Evolutionary conservation across 2,329 filamentous ascomycete genomes (phyloP), one percentile per base, ranked within the genome.

Genomic region (Pyrenochaeta sp.): DNA sequence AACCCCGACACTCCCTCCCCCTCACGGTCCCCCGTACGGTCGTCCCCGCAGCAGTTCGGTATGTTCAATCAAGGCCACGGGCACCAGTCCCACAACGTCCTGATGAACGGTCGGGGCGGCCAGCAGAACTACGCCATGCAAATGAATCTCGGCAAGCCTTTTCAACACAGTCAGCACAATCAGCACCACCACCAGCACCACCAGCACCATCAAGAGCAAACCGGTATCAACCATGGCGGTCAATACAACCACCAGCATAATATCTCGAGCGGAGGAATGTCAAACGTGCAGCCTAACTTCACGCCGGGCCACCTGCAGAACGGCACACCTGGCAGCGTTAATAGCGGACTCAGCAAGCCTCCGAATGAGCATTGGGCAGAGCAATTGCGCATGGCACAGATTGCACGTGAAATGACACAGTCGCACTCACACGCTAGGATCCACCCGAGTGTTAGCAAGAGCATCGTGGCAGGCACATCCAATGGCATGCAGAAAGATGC

Each of bases 291-390:
- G 52, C 85, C 86, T 40, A 86, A 89, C 71, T 88, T 88, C 64
- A 84, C 84, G 37, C 81, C 83, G 30, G 81, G 80, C 54, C 85
- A 87, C 67, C 74, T 88, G 46, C 85, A 87, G 56, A 89, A 88
- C 71, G 85, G 86, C 40, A 85, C 84, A 8, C 82, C 85, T 6
- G 78, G 78, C 45, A 82, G 81, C 57, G 79, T 82, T n/a, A 84
- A 87, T 63, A 85, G 83, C 59, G 83, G 82, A 32, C 74, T 85
- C 27, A 83, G 81, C 62, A 86, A 88, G 60, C 82, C 84, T n/a
- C 82, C 84, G 65, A 87, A 83, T 64, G 85, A 88, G 64, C 91
- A 96, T 77, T 98, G 93, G 93, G 88, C 90, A 64, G 90, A 95
- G 73, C 95, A 99, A 79, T 79, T 97, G 64, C 88, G 91, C 61